Percentiles rank a stretch among this genome's conserved stretches.
Evolutionary conservation across 495 filamentous ascomycete genomes (phyloP).

Genomic region (Tetracladium marchalianum): DNA sequence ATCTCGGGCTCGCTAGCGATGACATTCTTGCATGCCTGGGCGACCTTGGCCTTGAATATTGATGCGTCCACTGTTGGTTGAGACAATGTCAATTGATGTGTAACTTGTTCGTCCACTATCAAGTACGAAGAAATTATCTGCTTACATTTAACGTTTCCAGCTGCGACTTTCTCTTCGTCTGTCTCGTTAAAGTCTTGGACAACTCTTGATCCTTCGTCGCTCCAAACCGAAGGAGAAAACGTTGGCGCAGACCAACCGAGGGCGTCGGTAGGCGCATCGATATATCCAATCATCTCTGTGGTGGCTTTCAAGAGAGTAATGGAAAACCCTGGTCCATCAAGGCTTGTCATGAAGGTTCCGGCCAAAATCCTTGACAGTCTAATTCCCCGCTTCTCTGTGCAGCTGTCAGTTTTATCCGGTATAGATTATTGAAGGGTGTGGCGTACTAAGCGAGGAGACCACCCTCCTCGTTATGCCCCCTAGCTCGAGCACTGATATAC

Average conservation of each 20-base stretch:
- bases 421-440: conserved; percentile 31
- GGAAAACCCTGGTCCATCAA: conserved; percentile 87
- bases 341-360: conserved; percentile 67
- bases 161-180: neutral
- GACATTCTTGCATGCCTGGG: conserved; percentile 42
- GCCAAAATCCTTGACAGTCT: conserved; percentile 51
- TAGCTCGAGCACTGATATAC: conserved; percentile 74
- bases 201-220: conserved; percentile 18
- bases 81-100: no score
- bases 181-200: conserved; percentile 36
- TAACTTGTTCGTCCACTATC: neutral
- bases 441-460: conserved; percentile 50
- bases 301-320: conserved; percentile 59
- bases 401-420: neutral
- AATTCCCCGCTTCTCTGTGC: neutral
- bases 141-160: conserved; percentile 61
- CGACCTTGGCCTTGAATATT: conserved; percentile 40
- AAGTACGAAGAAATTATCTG: conserved; percentile 26
- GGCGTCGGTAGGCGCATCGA: conserved; percentile 59
- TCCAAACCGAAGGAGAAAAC: conserved; percentile 24
- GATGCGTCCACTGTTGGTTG: conserved; percentile 33
- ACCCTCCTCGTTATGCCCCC: conserved; percentile 77
- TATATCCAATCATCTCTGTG: conserved; percentile 45
- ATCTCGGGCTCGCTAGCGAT: conserved; percentile 56
- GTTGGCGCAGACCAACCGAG: conserved; percentile 52